Conservation (phyloP, 2,329 filamentous ascomycete species). For the Malbranchea zuffiana region DNA sequence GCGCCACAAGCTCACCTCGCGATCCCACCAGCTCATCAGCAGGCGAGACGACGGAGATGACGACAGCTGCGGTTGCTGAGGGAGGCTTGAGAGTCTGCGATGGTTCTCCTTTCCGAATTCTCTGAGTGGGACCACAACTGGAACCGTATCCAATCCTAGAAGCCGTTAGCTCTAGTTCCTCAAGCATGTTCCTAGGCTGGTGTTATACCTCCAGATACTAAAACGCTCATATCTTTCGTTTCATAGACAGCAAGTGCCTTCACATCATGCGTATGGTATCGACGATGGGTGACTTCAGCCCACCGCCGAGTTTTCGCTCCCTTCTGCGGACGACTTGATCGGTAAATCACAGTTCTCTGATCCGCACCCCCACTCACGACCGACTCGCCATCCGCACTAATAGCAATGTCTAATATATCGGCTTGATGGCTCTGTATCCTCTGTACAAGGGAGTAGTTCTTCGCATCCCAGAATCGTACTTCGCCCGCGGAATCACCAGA, state of each 20-base stretch:
- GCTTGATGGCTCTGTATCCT: slow-evolving; percentile 77
- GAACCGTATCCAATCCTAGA: slow-evolving; percentile 70
- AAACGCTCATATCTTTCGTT: slow-evolving; percentile 66
- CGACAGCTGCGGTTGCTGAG: slow-evolving; percentile 61
- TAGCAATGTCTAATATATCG: slow-evolving; percentile 79
- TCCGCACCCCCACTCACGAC: slow-evolving; percentile 91
- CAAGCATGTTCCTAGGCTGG: slow-evolving; percentile 19
- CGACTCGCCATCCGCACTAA: slow-evolving; percentile 65
- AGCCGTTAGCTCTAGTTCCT: slow-evolving; percentile 7
- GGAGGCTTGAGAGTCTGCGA: slow-evolving; percentile 69
- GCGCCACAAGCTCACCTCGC: slow-evolving; percentile 74
- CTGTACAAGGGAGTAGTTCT: slow-evolving; percentile 79
- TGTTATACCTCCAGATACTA: slow-evolving; percentile 71
- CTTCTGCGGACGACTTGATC: slow-evolving; percentile 41
- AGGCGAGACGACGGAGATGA: slow-evolving; percentile 65
- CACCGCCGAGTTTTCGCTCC: slow-evolving; percentile 54
- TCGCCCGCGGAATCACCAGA: slow-evolving; percentile 93
- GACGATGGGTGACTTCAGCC: slow-evolving; percentile 73
- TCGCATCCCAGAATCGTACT: slow-evolving; percentile 85
- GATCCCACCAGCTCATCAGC: slow-evolving; percentile 84
- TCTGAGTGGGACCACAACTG: slow-evolving; percentile 68
- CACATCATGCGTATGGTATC: slow-evolving; percentile 88
- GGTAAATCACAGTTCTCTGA: slow-evolving; percentile 73
- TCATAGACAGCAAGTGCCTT: slow-evolving; percentile 91
- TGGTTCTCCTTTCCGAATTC: slow-evolving; percentile 71